Evolutionary conservation across 2,329 filamentous ascomycete species (phyloP), one percentile per base, ranked within the genome.

Genomic region (Mycocentrospora acerina): DNA sequence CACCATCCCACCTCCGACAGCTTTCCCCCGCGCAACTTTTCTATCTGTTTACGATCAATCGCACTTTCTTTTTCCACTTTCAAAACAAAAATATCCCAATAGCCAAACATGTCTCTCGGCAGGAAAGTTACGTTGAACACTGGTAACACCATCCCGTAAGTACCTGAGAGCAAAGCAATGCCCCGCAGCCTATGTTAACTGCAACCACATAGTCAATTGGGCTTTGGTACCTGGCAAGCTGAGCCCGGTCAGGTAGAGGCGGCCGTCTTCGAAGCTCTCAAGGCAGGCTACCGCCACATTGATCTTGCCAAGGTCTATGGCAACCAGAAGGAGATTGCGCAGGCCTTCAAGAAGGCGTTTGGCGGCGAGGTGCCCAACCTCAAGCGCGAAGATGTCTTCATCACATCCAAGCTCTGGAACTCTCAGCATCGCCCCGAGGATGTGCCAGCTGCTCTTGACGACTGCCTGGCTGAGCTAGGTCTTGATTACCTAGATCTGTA

Each of bases 401-500:
- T 60, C 40, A 59, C 90, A 51, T 89, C 86, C 67, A 95, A 95
- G 78, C 83, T 95, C 42, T 94, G 88, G 88, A 90, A 90, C 75
- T 83, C 83, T 53, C 93, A 89, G 79, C 88, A 94, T 75, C 85
- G 90, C 59, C 53, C 55, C 14, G 35, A 56, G 30, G 77, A 79
- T 55, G 88, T 91, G 60, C 77, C 74, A 66, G 80, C 80, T 68
- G 82, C 82, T 64, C 88, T 93, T 70, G 91, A 50, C 75, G 79
- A 53, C 74, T 85, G 82, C 57, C 71, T 91, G 59, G 78, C 82
- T 36, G 90, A 77, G 90, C 86, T 86, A 80, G 85, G 51, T 64
- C 51, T 94, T 51, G 88, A 90, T 62, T 93, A 94, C 78, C 90
- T 95, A 69, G 89, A 94, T 68, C 80, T 94, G 51, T 95, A 84